Evolutionary conservation across 1,284 basidiomycete genomes (phyloP).

Genomic region (Papiliotrema laurentii): DNA sequence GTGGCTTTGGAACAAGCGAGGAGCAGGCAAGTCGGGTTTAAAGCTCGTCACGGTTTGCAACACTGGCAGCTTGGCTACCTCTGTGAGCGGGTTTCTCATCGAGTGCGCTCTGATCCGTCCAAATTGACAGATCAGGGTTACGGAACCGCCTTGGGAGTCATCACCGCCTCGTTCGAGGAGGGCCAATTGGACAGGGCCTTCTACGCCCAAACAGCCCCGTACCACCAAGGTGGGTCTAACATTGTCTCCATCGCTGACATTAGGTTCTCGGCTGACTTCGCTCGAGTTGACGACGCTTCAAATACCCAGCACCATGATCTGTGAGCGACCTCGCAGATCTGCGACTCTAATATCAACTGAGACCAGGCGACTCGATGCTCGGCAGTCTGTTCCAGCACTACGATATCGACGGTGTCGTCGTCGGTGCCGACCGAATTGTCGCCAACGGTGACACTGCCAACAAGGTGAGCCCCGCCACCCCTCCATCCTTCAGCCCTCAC

Average conservation of each 20-base stretch:
- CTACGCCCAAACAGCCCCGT: slow-evolving; percentile 84
- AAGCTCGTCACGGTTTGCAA: slow-evolving; percentile 93
- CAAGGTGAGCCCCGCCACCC: slow-evolving; percentile 65
- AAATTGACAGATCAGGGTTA: slow-evolving; percentile 60
- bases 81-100: slow-evolving; percentile 53
- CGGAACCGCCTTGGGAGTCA: slow-evolving; percentile 87
- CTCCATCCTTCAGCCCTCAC: not conserved
- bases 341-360: not conserved
- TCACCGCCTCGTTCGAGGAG: slow-evolving; percentile 76
- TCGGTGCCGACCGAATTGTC: slow-evolving; percentile 81
- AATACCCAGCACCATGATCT: slow-evolving; percentile 86
- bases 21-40: slow-evolving; percentile 51
- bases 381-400: slow-evolving; percentile 85
- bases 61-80: slow-evolving; percentile 86
- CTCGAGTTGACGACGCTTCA: slow-evolving; percentile 75
- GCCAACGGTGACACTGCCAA: slow-evolving; percentile 90
- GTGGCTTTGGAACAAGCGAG: slow-evolving; percentile 65
- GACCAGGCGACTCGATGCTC: slow-evolving; percentile 78
- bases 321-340: slow-evolving; percentile 14
- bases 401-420: slow-evolving; percentile 77
- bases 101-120: not conserved
- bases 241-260: not conserved
- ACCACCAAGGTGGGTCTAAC: slow-evolving; percentile 68
- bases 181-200: slow-evolving; percentile 72
- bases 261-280: slow-evolving; percentile 67